Base-by-base conservation (phyloP, 2,329 filamentous ascomycete genomes). In the Xylaria sp. region DNA sequence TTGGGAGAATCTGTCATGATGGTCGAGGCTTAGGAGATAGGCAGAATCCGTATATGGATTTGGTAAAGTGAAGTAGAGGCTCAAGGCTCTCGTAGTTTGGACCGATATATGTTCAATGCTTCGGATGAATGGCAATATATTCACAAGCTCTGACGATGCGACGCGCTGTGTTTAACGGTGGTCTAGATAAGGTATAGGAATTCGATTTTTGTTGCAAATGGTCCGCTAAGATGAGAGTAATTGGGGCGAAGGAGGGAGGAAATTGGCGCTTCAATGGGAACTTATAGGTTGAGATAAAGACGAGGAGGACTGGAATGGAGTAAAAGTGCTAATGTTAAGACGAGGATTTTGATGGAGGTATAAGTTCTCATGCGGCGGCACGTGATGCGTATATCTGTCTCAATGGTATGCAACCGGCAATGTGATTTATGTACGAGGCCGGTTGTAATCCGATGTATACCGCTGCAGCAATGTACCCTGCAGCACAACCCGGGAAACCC, bases 1-100 rank as follows among this genome's bases (percentile, higher is more conserved):
- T 83, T 80, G 64, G 69, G 69, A 38, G 65, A 66, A 53, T 75
- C 66, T 40, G 74, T 72, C 75, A 77, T 77, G 68, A 53, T 63
- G 59, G 26, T 63, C 54, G 9, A 7, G 40, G 13, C 31, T 42
- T 42, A 5, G 53, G 26, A 15, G 11, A 56, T 26, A 26, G 1
- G 58, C 11, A 23, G 36, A 4, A 9, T 31, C 48, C 15, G 46
- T 28, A 58, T 48, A 26, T 13, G 28, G 40, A 56, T 23, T 5
- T 31, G 20, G 13, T 53, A 33, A 11, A 49, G 11, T n/a, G n/a
- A 4, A 23, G 3, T 11, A 17, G 33, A 31, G 33, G 33, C 33
- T 10, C 33, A 10, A 23, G 1, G 10, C 17, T 42, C 10, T 23
- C 49, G 17, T 56, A 49, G 11, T 20, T 23, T 31, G 20, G 36